Evolutionary conservation across 371 early-diverging fungal genomes (phyloP).

Genomic region (Zychaea mexicana): DNA sequence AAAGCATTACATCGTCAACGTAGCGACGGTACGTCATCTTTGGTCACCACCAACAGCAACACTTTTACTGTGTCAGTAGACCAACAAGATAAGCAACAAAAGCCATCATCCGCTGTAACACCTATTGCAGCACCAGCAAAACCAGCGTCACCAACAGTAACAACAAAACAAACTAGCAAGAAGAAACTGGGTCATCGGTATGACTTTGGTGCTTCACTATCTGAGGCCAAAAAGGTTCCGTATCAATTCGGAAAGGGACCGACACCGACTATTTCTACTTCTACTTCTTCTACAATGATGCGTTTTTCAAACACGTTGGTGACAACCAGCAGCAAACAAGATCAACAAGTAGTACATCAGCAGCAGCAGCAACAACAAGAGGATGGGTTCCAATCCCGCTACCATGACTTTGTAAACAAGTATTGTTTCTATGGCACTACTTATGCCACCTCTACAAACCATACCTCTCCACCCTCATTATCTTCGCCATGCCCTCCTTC

Average conservation of each 20-base stretch:
- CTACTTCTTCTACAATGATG: no score
- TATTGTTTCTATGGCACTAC: slow-evolving; percentile 57
- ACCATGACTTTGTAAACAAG: slow-evolving; percentile 59
- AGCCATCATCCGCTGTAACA: not conserved
- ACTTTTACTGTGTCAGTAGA: no score
- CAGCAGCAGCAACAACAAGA: slow-evolving; percentile 8
- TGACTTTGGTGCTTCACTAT: slow-evolving; percentile 42
- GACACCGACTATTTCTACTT: not conserved
- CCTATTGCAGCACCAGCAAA: not conserved
- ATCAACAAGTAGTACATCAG: no score
- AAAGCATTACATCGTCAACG: not conserved
- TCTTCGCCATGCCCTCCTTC: slow-evolving; percentile 4
- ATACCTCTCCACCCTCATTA: not conserved
- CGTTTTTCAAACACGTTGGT: no score
- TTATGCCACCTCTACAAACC: slow-evolving; percentile 1
- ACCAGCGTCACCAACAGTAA: not conserved
- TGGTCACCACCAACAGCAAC: not conserved
- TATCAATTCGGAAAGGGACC: slow-evolving; percentile 3
- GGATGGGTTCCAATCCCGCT: slow-evolving; percentile 19
- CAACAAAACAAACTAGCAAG: slow-evolving; percentile 10
- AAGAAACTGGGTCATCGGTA: slow-evolving; percentile 40
- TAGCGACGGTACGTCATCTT: no score
- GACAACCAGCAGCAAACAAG: no score
- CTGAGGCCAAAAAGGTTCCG: slow-evolving; percentile 27
- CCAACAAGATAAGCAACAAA: not conserved